Conservation (phyloP, 2,329 filamentous ascomycete genomes). For the Xylariaceae sp. region DNA sequence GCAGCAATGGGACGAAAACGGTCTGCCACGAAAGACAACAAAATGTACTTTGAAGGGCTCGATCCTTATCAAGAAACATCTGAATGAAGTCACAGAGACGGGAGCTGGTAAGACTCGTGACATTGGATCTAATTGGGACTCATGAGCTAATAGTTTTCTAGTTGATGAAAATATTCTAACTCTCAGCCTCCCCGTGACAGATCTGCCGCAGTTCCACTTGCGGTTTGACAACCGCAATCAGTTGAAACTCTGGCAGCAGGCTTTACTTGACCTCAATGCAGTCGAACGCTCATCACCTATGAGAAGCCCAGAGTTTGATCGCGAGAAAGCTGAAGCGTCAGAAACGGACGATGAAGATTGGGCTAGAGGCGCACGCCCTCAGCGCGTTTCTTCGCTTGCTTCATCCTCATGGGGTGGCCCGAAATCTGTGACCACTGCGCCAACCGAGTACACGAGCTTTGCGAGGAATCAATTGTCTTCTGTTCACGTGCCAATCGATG, state of each 20-base stretch:
- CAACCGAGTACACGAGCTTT: constrained; percentile 85
- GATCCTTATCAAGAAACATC: constrained; percentile 95
- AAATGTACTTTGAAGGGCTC: constrained; percentile 93
- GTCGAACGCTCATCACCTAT: constrained; percentile 60
- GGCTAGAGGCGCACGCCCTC: constrained; percentile 57
- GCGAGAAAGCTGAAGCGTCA: constrained; percentile 71
- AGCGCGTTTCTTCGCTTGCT: constrained; percentile 75
- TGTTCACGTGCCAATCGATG: constrained; percentile 85
- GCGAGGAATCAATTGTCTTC: constrained; percentile 51
- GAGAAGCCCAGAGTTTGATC: constrained; percentile 73
- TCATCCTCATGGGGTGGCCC: constrained; percentile 81
- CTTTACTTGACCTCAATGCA: constrained; percentile 76
- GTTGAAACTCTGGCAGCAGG: constrained; percentile 85
- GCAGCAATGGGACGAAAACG: constrained; percentile 64
- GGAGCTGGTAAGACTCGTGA: constrained; percentile 41
- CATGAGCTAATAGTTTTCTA: constrained; percentile 24
- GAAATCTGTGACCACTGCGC: constrained; percentile 80
- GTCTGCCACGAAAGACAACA: constrained; percentile 58
- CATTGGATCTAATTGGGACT: constrained; percentile 23
- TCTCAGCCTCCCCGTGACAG: constrained; percentile 82
- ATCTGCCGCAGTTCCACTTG: constrained; percentile 91
- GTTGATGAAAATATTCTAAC: constrained; percentile 81
- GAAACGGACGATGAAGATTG: constrained; percentile 87
- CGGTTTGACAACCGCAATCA: constrained; percentile 81
- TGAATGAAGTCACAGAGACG: constrained; percentile 79